phyloP scores from a whole-genome alignment of 352 stramenopile genomes.

The Phytophthora citrophthora region DNA sequence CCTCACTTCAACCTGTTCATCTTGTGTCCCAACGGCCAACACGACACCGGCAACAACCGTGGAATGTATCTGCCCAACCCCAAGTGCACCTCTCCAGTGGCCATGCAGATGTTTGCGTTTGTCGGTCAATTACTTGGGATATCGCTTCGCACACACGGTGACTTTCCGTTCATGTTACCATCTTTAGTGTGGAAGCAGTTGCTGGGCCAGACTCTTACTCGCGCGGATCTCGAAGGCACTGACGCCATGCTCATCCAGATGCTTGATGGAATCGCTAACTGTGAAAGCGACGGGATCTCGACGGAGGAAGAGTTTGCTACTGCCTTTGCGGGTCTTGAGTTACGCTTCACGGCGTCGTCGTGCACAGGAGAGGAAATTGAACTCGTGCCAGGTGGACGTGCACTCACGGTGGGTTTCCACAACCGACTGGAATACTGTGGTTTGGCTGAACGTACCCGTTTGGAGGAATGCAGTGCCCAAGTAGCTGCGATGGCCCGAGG shows the following conservation, averaged over 20 bases:
- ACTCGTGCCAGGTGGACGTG: constrained; percentile 75
- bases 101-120: constrained; percentile 94
- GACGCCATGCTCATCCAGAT: constrained; percentile 92
- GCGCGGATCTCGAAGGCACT: constrained; percentile 87
- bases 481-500: constrained; percentile 80
- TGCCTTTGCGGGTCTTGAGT: constrained; percentile 78
- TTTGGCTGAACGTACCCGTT: constrained; percentile 77
- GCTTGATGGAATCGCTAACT: constrained; percentile 86
- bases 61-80: constrained; percentile 91
- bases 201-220: constrained; percentile 76
- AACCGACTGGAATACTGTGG: constrained; percentile 89
- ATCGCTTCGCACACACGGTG: constrained; percentile 92
- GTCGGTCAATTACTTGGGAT: constrained; percentile 95
- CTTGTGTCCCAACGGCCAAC: constrained; percentile 86
- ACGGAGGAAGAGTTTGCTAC: constrained; percentile 80
- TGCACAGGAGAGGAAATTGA: constrained; percentile 87
- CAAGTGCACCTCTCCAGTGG: constrained; percentile 87
- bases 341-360: constrained; percentile 84
- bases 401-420: constrained; percentile 75
- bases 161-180: constrained; percentile 93
- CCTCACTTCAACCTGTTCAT: constrained; percentile 86
- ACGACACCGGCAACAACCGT: constrained; percentile 86
- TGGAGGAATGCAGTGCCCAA: constrained; percentile 81
- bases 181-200: constrained; percentile 95
- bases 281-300: constrained; percentile 82